phyloP scores from a whole-genome alignment of 257 asterid genomes.

The Solanum sitiens region DNA sequence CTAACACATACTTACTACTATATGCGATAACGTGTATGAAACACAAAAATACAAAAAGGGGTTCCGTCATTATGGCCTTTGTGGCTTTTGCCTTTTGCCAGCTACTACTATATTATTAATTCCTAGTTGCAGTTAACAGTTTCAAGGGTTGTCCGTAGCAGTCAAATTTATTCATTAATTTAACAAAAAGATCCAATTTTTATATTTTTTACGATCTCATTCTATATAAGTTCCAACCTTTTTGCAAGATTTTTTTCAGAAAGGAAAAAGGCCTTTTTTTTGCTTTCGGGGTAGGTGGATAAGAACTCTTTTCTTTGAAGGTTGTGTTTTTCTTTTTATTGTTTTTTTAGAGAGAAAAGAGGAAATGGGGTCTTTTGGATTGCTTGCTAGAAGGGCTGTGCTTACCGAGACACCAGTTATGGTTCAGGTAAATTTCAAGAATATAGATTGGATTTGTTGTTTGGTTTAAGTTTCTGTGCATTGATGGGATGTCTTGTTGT shows the following conservation, averaged over 20 bases:
- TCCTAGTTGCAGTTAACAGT: neutral
- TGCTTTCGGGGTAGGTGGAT: neutral
- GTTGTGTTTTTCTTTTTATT: neutral
- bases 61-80: neutral
- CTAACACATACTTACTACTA: neutral
- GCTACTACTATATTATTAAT: neutral
- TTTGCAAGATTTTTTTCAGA: neutral
- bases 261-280: neutral
- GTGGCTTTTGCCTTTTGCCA: neutral
- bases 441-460: conserved; percentile 9
- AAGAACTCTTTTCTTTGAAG: neutral
- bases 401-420: conserved; percentile 79
- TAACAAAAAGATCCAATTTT: neutral
- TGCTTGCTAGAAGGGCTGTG: conserved; percentile 78
- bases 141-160: neutral
- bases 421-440: conserved; percentile 57
- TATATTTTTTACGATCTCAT: neutral
- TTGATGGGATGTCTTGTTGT: neutral
- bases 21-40: neutral
- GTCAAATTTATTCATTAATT: neutral
- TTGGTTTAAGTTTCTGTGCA: neutral
- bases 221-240: neutral
- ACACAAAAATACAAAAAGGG: neutral
- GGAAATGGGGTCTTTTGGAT: conserved; percentile 74
- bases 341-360: neutral